phyloP scores from a whole-genome alignment of 768 basidiomycete species.

The Cytidiella melzeri region DNA sequence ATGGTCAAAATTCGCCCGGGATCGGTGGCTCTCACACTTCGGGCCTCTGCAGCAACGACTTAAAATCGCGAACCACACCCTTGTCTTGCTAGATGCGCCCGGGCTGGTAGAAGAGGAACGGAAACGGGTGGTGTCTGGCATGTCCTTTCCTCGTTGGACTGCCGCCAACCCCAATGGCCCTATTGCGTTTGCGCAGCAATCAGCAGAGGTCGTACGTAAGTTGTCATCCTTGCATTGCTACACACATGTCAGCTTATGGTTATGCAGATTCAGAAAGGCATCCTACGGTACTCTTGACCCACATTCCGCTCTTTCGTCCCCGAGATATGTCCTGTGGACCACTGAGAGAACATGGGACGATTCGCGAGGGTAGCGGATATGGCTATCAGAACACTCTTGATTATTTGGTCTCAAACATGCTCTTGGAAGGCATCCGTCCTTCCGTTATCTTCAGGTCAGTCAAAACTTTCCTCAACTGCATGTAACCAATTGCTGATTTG shows the following conservation, averaged over 20 bases:
- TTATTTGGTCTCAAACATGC: conserved; percentile 53
- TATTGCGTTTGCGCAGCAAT: conserved; percentile 36
- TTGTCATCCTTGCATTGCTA: background rate
- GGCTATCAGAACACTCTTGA: conserved; percentile 87
- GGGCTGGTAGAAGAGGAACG: conserved; percentile 71
- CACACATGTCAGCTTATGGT: background rate
- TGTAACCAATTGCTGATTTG: background rate
- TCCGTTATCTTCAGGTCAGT: conserved; percentile 68
- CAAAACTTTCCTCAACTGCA: background rate
- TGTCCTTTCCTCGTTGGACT: conserved; percentile 41
- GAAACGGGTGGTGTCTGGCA: conserved; percentile 36
- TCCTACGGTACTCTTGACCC: conserved; percentile 71
- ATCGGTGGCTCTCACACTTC: conserved; percentile 69
- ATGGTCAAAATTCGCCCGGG: conserved; percentile 21
- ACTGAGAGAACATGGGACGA: conserved; percentile 64
- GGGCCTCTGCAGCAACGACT: conserved; percentile 63
- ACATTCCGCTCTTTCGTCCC: conserved; percentile 83
- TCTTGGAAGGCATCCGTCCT: conserved; percentile 62
- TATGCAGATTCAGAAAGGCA: background rate
- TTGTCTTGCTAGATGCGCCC: conserved; percentile 70
- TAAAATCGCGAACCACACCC: conserved; percentile 62
- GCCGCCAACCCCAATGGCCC: conserved; percentile 39
- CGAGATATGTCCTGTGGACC: conserved; percentile 69
- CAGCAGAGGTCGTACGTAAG: background rate
- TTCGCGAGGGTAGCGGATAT: conserved; percentile 66